Conservation (phyloP, 2,329 filamentous ascomycete species). For the Verticillium isaacii region DNA sequence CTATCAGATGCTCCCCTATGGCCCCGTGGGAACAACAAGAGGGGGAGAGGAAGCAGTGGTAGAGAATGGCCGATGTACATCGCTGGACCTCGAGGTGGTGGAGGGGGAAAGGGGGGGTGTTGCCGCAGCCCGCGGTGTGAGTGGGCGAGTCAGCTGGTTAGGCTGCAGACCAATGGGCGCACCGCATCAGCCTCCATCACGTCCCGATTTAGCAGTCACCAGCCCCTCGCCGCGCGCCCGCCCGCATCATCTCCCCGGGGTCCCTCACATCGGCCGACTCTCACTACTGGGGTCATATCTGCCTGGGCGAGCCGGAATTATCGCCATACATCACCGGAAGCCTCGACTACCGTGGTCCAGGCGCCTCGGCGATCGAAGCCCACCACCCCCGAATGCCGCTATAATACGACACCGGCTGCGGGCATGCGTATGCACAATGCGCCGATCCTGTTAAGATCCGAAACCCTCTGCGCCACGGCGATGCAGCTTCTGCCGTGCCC, state of each 20-base stretch:
- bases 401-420: background rate
- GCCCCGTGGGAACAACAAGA: background rate
- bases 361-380: background rate
- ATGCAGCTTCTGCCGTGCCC: background rate
- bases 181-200: background rate
- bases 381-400: background rate
- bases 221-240: background rate
- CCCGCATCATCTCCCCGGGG: background rate
- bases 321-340: too few species aligned
- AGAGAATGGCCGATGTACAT: too few species aligned
- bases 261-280: background rate
- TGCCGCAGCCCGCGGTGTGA: background rate
- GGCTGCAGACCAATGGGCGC: background rate
- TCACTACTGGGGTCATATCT: background rate
- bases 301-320: background rate
- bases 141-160: constrained; percentile 3
- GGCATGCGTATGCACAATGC: background rate
- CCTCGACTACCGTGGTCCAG: background rate
- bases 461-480: background rate
- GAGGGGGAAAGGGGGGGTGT: background rate
- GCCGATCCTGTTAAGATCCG: background rate
- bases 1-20: background rate
- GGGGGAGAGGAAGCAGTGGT: background rate
- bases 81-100: too few species aligned
- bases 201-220: constrained; percentile 3